Conservation (phyloP, 352 stramenopile genomes). For the Pythium coloratum region DNA sequence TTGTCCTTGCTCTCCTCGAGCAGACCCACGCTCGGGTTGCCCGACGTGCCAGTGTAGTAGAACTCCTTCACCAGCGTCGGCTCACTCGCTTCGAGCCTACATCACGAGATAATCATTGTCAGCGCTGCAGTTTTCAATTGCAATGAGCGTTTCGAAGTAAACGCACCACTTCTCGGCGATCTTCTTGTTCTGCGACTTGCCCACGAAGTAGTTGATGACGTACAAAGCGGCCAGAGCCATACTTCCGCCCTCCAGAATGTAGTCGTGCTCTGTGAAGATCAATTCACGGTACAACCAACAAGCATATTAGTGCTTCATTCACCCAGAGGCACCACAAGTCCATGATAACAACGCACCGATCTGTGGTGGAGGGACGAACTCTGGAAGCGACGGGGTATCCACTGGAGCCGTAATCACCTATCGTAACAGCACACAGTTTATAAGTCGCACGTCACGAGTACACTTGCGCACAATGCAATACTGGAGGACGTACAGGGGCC, state of each 20-base stretch:
- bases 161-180: conserved; percentile 68
- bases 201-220: conserved; percentile 58
- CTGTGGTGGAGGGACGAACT: not conserved
- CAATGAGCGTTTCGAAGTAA: not conserved
- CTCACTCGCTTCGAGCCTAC: conserved; percentile 65
- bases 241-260: conserved; percentile 48
- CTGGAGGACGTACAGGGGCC: conserved; percentile 16
- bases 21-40: conserved; percentile 55
- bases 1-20: conserved; percentile 74
- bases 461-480: not conserved
- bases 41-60: conserved; percentile 67
- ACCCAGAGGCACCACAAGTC: not conserved
- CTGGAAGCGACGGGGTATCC: conserved; percentile 5
- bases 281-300: not conserved
- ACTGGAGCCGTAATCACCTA: conserved; percentile 23
- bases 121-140: too few relatives aligned
- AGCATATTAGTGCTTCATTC: not conserved
- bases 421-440: not conserved
- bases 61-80: conserved; percentile 69
- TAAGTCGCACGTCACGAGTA: not conserved
- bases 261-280: conserved; percentile 22
- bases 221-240: conserved; percentile 53
- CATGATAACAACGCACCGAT: conserved; percentile 2
- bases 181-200: conserved; percentile 64
- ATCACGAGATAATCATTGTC: not conserved